Evolutionary conservation across 2,329 filamentous ascomycete species (phyloP).

Genomic region (Botryotinia convoluta): DNA sequence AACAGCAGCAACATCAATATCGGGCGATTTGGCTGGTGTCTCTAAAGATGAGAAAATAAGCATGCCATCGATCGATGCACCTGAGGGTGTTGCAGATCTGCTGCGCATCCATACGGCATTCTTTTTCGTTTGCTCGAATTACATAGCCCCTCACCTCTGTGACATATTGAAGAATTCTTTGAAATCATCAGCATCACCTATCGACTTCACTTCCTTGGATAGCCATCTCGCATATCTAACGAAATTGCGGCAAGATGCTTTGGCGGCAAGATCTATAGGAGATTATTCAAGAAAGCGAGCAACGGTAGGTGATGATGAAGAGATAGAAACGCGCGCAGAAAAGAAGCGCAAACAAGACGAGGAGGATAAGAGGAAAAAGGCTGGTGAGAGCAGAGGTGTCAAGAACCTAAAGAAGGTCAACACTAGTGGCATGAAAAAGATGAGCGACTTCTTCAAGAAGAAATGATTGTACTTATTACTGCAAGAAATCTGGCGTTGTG

Average conservation of each 20-base stretch:
- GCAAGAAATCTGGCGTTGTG: slow-evolving; percentile 15
- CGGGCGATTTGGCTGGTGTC: slow-evolving; percentile 28
- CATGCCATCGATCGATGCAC: slow-evolving; percentile 30
- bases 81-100: slow-evolving; percentile 43
- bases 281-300: slow-evolving; percentile 71
- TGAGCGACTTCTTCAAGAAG: slow-evolving; percentile 91
- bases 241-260: slow-evolving; percentile 67
- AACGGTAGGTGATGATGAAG: slow-evolving; percentile 62
- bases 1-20: slow-evolving; percentile 40
- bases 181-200: slow-evolving; percentile 36
- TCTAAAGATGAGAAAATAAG: slow-evolving; percentile 29
- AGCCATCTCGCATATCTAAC: slow-evolving; percentile 65
- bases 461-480: slow-evolving; percentile 33
- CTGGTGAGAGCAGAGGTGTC: slow-evolving; percentile 69
- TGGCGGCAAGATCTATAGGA: slow-evolving; percentile 62
- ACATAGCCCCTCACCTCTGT: slow-evolving; percentile 43
- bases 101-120: slow-evolving; percentile 50
- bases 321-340: slow-evolving; percentile 60
- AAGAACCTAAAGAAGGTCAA: slow-evolving; percentile 86
- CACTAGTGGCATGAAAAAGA: slow-evolving; percentile 91
- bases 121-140: slow-evolving; percentile 49
- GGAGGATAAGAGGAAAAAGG: slow-evolving; percentile 82
- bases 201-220: slow-evolving; percentile 70
- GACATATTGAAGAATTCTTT: slow-evolving; percentile 42
- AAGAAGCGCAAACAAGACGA: slow-evolving; percentile 87